Percentiles rank a stretch among this genome's conserved stretches.
These are phyloP conservation scores for Adansonia madagascariensis DNA, from an alignment of 441 rosid genomes.

Conservation along the genomic window DNA sequence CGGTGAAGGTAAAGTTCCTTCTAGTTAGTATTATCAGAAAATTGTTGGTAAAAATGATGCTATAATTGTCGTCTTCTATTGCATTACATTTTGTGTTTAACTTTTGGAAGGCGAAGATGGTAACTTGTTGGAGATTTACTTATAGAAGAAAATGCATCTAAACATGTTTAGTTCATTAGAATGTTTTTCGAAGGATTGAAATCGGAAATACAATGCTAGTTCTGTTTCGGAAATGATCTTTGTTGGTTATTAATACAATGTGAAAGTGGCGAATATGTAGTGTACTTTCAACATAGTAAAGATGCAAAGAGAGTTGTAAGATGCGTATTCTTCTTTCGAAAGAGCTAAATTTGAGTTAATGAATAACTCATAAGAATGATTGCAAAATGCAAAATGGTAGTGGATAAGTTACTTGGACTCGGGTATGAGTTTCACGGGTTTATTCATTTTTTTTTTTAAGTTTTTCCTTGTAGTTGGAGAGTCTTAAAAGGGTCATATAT, in stretches of 20 bases:
- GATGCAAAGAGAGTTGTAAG: conserved; percentile 11
- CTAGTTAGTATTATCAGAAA: not conserved
- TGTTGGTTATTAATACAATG: not conserved
- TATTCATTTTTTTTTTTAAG: no score
- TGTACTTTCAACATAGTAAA: not conserved
- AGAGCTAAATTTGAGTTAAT: not conserved
- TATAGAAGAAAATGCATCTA: not conserved
- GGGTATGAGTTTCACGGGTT: no score
- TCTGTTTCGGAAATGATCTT: not conserved
- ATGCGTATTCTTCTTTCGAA: not conserved
- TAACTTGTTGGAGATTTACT: not conserved
- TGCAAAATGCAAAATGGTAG: not conserved
- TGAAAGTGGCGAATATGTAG: not conserved
- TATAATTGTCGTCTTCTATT: not conserved
- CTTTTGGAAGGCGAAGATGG: not conserved
- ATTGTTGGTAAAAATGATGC: not conserved
- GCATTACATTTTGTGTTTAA: conserved; percentile 7
- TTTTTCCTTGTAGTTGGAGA: no score
- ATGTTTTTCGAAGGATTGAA: not conserved
- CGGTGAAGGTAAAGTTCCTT: conserved; percentile 60
- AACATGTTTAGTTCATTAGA: not conserved
- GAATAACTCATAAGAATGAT: not conserved
- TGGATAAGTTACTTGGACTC: no score
- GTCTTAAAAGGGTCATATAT: no score
- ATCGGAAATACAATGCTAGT: not conserved